Evolutionary conservation across 371 early-diverging fungal genomes (phyloP).

Genomic region (Mucor sp.): DNA sequence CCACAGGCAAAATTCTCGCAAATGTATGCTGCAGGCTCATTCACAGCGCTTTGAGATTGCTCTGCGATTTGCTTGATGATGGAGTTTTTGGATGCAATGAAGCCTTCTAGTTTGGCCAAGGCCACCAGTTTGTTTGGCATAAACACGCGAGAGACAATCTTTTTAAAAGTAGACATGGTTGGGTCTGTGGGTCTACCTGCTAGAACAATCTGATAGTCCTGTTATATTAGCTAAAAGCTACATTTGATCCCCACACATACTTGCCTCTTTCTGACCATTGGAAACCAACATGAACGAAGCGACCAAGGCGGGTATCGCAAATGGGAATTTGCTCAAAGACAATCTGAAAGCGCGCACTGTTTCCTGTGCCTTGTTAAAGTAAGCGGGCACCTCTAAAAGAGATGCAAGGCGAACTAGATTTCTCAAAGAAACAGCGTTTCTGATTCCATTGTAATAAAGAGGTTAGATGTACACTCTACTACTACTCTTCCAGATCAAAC

Average conservation of each 20-base stretch:
- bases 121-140: conserved; percentile 42
- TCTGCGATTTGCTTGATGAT: conserved; percentile 26
- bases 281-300: conserved; percentile 36
- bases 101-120: conserved; percentile 28
- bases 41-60: background rate
- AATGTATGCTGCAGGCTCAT: conserved; percentile 30
- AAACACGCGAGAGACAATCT: conserved; percentile 24
- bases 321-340: conserved; percentile 35
- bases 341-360: conserved; percentile 36
- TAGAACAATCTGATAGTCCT: conserved; percentile 39
- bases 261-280: conserved; percentile 49
- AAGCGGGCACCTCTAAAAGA: conserved; percentile 26
- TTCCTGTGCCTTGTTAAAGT: conserved; percentile 32
- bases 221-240: background rate
- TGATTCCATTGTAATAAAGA: conserved; percentile 4
- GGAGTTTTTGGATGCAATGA: conserved; percentile 29
- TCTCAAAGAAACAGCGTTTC: conserved; percentile 45
- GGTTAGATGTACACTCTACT: background rate
- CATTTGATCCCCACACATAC: background rate
- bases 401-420: conserved; percentile 48
- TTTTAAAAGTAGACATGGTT: conserved; percentile 22
- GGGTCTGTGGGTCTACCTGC: conserved; percentile 26
- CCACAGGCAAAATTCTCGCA: conserved; percentile 58
- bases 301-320: conserved; percentile 46
- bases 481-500: background rate